Evolutionary conservation across 2,329 filamentous ascomycete genomes (phyloP).

Genomic region (Alternaria dauci): DNA sequence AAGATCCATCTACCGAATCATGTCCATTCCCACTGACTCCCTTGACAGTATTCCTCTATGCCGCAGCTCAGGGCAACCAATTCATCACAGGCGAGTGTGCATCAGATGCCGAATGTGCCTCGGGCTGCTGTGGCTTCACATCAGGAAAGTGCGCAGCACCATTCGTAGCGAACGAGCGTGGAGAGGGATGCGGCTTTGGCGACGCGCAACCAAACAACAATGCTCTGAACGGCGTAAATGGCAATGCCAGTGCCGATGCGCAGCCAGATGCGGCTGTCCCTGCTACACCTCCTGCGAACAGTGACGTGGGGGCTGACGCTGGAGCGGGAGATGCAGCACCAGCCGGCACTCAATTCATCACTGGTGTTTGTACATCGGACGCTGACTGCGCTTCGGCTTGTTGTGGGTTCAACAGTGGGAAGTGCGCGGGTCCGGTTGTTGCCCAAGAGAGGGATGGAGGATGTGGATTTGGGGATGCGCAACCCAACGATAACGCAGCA

Average conservation of each 20-base stretch:
- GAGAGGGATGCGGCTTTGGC: constrained; percentile 50
- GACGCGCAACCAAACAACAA: constrained; percentile 45
- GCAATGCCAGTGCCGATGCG: constrained; percentile 11
- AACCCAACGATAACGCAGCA: constrained; percentile 47
- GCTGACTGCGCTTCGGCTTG: constrained; percentile 51
- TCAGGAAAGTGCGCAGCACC: constrained; percentile 46
- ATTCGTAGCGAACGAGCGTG: constrained; percentile 45
- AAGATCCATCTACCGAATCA: not conserved
- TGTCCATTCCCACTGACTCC: constrained; percentile 3
- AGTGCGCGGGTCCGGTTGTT: constrained; percentile 43
- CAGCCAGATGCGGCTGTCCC: constrained; percentile 1
- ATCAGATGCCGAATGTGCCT: constrained; percentile 39
- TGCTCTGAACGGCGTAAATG: constrained; percentile 30
- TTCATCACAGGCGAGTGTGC: constrained; percentile 43
- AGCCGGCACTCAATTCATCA: constrained; percentile 51
- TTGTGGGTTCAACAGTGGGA: constrained; percentile 47
- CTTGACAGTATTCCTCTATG: constrained; percentile 34
- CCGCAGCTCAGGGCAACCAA: constrained; percentile 38
- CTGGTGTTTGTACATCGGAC: constrained; percentile 48
- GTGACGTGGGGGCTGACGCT: not conserved
- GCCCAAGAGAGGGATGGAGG: constrained; percentile 49
- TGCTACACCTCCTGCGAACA: constrained; percentile 1
- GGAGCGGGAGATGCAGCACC: constrained; percentile 3
- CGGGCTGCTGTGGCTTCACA: constrained; percentile 39
- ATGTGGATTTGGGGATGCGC: constrained; percentile 48